These are phyloP conservation scores for Meripilus lineatus DNA, from an alignment of 1,284 basidiomycete genomes.

Conservation along the genomic window DNA sequence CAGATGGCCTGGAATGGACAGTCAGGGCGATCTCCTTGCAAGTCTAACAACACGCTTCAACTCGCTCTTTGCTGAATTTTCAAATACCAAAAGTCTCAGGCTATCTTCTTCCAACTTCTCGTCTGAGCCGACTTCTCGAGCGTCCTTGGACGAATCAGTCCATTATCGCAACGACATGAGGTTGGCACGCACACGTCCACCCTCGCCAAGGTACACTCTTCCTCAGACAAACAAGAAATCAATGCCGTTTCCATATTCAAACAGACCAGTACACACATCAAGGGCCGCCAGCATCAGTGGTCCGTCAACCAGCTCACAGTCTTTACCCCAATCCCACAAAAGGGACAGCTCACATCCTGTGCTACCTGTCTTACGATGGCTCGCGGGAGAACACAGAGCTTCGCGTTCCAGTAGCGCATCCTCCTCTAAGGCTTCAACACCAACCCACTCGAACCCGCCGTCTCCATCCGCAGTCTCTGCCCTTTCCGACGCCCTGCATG, in stretches of 20 bases:
- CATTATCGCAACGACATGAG: slow-evolving; percentile 8
- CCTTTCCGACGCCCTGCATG: slow-evolving; percentile 37
- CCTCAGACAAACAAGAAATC: background rate
- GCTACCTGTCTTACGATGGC: slow-evolving; percentile 47
- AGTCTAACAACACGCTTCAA: no score
- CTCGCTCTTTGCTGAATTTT: no score
- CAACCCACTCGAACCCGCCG: slow-evolving; percentile 22
- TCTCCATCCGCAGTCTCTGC: slow-evolving; percentile 25
- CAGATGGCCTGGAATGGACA: no score
- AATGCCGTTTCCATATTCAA: background rate
- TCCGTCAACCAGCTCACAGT: slow-evolving; percentile 1
- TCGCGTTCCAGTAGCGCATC: slow-evolving; percentile 15
- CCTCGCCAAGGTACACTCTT: slow-evolving; percentile 9
- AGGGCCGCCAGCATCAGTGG: slow-evolving; percentile 10
- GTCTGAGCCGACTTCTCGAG: slow-evolving; percentile 13
- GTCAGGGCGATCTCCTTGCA: no score
- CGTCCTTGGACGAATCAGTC: slow-evolving; percentile 8
- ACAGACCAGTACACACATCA: slow-evolving; percentile 1
- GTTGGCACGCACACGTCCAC: slow-evolving; percentile 15
- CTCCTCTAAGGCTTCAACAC: slow-evolving; percentile 17
- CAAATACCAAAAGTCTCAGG: no score
- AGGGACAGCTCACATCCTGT: slow-evolving; percentile 8
- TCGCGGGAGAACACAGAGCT: slow-evolving; percentile 24
- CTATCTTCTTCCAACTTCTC: no score
- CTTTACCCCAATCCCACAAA: background rate